phyloP scores from a whole-genome alignment of 1,139 yeast genomes.

The Pichia sp. region DNA sequence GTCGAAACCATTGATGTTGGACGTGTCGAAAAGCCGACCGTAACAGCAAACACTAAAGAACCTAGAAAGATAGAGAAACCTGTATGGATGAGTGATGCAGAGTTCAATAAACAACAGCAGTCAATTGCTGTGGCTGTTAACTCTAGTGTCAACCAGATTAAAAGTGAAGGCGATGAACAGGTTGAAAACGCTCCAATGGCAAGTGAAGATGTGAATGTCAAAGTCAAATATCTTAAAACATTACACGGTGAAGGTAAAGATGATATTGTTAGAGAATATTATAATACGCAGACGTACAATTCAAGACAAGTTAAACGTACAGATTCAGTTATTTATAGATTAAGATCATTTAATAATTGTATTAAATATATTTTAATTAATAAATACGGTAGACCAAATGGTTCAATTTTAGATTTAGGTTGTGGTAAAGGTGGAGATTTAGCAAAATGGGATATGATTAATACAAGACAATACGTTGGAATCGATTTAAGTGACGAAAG shows the following conservation, averaged over 20 bases:
- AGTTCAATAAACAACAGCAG: constrained; percentile 8
- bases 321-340: constrained; percentile 75
- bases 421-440: constrained; percentile 99
- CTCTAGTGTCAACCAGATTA: neutral
- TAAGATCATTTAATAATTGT: constrained; percentile 86
- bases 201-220: constrained; percentile 17
- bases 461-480: constrained; percentile 74
- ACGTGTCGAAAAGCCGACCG: neutral
- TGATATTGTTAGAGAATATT: constrained; percentile 70
- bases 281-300: constrained; percentile 75
- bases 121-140: constrained; percentile 4
- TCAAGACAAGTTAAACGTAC: constrained; percentile 61
- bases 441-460: constrained; percentile 76
- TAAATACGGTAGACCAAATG: constrained; percentile 48
- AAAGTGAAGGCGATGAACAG: neutral
- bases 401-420: constrained; percentile 73
- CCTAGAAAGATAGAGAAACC: constrained; percentile 2
- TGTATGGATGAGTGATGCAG: constrained; percentile 13
- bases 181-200: constrained; percentile 7
- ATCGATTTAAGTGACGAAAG: constrained; percentile 89
- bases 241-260: constrained; percentile 33
- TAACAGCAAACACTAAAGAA: neutral
- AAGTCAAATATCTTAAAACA: constrained; percentile 18
- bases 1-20: neutral
- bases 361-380: constrained; percentile 83